Percentiles rank a stretch among this genome's conserved stretches.
These are phyloP conservation scores for Neodidymelliopsis sp. DNA, from an alignment of 2,329 filamentous ascomycete genomes.

Conservation along the genomic window DNA sequence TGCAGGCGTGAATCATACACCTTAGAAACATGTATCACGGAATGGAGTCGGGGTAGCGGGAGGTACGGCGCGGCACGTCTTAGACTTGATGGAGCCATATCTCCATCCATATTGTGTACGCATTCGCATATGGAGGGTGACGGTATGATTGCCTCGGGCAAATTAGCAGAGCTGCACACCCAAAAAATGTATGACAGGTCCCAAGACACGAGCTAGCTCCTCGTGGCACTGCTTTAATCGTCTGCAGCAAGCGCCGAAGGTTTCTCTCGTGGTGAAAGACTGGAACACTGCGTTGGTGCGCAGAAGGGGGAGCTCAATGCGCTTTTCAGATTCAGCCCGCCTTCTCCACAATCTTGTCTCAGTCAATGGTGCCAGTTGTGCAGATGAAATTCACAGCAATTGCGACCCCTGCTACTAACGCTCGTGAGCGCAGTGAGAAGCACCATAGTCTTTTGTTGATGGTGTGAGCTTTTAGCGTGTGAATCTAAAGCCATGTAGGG, in stretches of 20 bases:
- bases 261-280: conserved; percentile 1
- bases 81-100: background rate
- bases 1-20: conserved; percentile 41
- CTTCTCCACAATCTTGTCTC: conserved; percentile 4
- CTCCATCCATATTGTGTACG: conserved; percentile 1
- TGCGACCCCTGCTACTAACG: background rate
- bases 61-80: conserved; percentile 37
- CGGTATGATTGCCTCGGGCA: conserved; percentile 5
- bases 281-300: conserved; percentile 1
- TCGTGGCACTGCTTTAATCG: background rate
- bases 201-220: background rate
- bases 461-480: background rate
- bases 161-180: background rate
- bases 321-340: background rate
- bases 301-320: background rate
- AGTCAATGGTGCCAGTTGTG: background rate
- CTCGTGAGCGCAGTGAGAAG: background rate
- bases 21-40: conserved; percentile 36
- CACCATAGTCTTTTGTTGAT: background rate
- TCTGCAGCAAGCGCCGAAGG: background rate
- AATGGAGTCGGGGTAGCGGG: conserved; percentile 22
- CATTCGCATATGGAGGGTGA: background rate
- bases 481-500: background rate
- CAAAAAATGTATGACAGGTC: conserved; percentile 1
- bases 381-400: background rate